phyloP scores from a whole-genome alignment of 331 rosid genomes.

The Rosa hybrid region DNA sequence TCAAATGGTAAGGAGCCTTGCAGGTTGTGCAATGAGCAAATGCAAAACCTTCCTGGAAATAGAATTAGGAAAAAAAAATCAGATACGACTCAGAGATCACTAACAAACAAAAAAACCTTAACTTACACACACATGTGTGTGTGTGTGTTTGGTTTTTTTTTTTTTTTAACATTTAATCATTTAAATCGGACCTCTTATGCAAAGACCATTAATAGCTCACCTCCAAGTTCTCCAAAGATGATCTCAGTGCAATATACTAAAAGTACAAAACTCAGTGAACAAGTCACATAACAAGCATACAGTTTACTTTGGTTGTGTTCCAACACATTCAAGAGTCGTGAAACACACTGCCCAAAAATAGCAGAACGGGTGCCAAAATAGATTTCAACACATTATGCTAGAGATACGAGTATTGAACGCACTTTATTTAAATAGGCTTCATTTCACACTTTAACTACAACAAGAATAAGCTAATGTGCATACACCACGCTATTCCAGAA shows the following conservation, averaged over 20 bases:
- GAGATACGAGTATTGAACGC: not conserved
- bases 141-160: no score
- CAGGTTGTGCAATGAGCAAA: slow-evolving; percentile 99
- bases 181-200: not conserved
- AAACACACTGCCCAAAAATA: not conserved
- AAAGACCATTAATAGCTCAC: slow-evolving; percentile 2
- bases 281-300: not conserved
- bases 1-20: slow-evolving; percentile 94
- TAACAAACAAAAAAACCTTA: not conserved
- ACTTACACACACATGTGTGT: not conserved
- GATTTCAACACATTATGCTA: not conserved
- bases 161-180: not conserved
- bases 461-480: not conserved
- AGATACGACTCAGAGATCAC: slow-evolving; percentile 21
- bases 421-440: not conserved
- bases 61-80: not conserved
- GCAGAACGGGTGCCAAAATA: slow-evolving; percentile 2
- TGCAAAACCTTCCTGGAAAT: slow-evolving; percentile 97
- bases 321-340: not conserved
- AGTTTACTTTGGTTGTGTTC: not conserved
- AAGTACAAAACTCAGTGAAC: not conserved
- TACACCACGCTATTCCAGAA: not conserved
- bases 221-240: not conserved
- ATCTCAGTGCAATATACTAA: not conserved
- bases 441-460: not conserved